Base-by-base conservation (phyloP, 345 rosid genomes). In the Firmiana major region DNA sequence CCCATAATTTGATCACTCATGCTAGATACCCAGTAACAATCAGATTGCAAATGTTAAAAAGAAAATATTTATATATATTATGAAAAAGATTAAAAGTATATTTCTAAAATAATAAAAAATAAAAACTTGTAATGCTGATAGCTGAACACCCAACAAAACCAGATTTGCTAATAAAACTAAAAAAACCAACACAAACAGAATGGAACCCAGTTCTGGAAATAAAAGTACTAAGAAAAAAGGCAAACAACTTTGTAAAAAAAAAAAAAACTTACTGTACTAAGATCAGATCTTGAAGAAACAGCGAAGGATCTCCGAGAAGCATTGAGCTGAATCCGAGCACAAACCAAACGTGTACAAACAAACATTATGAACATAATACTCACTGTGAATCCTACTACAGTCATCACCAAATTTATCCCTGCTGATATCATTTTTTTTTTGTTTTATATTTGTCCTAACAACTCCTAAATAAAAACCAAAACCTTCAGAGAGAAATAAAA, bases 291-390 rank as follows among this genome's bases (percentile, higher is more conserved):
- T 75, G 91, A 87, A 79, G 90, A 83, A 54, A 81, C 40, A 13
- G 79, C 84, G 45, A 90, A 88, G 7, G 93, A 80, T 80, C 97
- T 87, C 75, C 94, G 84, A 19, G 93, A 79, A 24, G 89, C 81
- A 76, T 72, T 85, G 71, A 88, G 81, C 68, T 86, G 97, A 89
- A 92, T 85, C 84, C 94, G 85, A 54, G 94, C 94, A 67, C 93
- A 92, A 73, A 92, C 63, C 45, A 92, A 84, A 46, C 94, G 89
- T 15, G 97, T 88, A 81, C 92, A 92, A 45, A 92, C 87, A 74
- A 90, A 92, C 26, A 92, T 90, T 77, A 92, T 92, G 82, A 92
- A 92, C 94, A 88, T 86, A 55, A 89, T 86, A 82, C 97, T 92
- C 78, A 90, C 86, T 24, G 88, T 84, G 81, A 90, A 92, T 78